Evolutionary conservation across 805 yeast species (phyloP).

Genomic region (Candida silvicultrix): DNA sequence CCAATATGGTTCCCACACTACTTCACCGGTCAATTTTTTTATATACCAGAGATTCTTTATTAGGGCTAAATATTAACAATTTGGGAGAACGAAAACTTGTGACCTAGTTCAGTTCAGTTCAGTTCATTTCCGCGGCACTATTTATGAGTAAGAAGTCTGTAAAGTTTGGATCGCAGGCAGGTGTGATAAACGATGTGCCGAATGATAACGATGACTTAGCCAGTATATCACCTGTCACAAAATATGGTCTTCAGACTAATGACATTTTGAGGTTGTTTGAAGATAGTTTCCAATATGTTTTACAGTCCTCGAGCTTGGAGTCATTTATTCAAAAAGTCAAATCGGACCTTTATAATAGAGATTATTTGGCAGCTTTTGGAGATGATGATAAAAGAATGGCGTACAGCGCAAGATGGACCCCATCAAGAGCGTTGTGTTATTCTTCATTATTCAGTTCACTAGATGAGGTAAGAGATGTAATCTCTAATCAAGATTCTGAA

Average conservation of each 20-base stretch:
- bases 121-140: no score
- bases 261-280: slow-evolving; percentile 18
- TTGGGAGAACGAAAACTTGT: no score
- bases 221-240: slow-evolving; percentile 10
- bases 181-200: neutral
- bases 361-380: slow-evolving; percentile 66
- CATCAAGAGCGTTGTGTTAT: slow-evolving; percentile 74
- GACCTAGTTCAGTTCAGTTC: no score
- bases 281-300: slow-evolving; percentile 14
- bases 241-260: slow-evolving; percentile 15
- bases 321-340: slow-evolving; percentile 62
- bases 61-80: no score
- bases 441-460: slow-evolving; percentile 56
- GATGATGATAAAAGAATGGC: slow-evolving; percentile 60
- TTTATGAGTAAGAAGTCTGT: neutral
- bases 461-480: slow-evolving; percentile 31
- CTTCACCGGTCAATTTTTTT: neutral
- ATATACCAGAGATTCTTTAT: neutral
- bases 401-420: slow-evolving; percentile 81
- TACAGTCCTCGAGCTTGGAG: slow-evolving; percentile 20
- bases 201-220: slow-evolving; percentile 3
- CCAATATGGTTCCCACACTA: neutral
- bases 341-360: slow-evolving; percentile 59
- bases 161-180: slow-evolving; percentile 1
- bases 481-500: slow-evolving; percentile 25